Evolutionary conservation across 345 rosid genomes (phyloP).

Genomic region (Citrus reticulata): DNA sequence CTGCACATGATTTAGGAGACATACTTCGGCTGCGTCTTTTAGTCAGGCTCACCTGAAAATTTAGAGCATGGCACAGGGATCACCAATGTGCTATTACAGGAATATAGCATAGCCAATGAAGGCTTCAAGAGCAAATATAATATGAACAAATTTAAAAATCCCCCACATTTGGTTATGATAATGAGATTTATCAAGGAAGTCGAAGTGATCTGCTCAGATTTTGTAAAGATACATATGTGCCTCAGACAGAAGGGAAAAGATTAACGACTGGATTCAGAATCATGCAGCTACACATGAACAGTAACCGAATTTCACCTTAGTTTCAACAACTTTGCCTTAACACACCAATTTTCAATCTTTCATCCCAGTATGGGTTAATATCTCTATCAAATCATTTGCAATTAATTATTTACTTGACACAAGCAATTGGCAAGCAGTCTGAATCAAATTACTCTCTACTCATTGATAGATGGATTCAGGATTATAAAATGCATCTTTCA

Average conservation of each 20-base stretch:
- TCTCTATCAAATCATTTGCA: not conserved
- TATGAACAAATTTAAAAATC: not conserved
- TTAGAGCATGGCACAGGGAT: not conserved
- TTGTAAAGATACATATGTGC: too few species aligned
- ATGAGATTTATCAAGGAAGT: not conserved
- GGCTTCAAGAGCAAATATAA: not conserved
- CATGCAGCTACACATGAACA: not conserved
- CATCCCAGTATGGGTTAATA: not conserved
- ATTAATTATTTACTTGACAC: not conserved
- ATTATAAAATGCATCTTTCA: not conserved
- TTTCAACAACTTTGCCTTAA: not conserved
- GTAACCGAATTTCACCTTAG: not conserved
- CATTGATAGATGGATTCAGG: not conserved
- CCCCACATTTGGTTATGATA: not conserved
- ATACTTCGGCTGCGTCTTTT: constrained; percentile 18
- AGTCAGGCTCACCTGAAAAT: constrained; percentile 26
- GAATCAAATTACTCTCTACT: not conserved
- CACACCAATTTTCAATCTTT: not conserved
- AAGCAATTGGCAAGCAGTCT: not conserved
- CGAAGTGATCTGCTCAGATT: not conserved
- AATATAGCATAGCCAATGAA: not conserved
- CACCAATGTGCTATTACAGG: not conserved
- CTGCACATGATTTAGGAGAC: constrained; percentile 7
- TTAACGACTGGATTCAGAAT: not conserved
- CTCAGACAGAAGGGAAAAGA: too few species aligned